Evolutionary conservation across 768 basidiomycete species (phyloP).

Genomic region (Hypholoma fasciculare): DNA sequence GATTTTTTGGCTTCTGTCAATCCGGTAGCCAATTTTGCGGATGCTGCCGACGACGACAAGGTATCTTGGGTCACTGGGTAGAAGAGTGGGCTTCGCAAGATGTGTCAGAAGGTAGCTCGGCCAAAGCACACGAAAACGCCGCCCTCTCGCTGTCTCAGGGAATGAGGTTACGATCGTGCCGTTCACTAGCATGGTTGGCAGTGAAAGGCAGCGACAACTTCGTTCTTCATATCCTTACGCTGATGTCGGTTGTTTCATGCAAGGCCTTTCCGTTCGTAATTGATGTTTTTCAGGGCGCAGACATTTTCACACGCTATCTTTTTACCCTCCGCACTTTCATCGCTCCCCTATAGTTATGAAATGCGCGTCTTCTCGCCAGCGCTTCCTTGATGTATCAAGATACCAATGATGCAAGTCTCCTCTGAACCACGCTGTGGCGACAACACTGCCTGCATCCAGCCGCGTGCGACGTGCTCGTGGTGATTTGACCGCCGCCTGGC

Average conservation of each 20-base stretch:
- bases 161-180: slow-evolving; percentile 93
- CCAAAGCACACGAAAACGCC: slow-evolving; percentile 73
- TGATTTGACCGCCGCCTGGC: no score
- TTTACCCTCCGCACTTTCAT: no score
- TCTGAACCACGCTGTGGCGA: no score
- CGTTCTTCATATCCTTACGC: slow-evolving; percentile 76
- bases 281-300: slow-evolving; percentile 61
- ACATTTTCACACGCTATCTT: slow-evolving; percentile 54
- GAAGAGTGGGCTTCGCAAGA: slow-evolving; percentile 64
- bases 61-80: slow-evolving; percentile 90
- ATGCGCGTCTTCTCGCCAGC: no score
- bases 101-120: slow-evolving; percentile 82
- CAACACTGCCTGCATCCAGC: no score
- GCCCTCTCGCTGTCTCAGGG: slow-evolving; percentile 54
- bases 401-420: no score
- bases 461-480: no score
- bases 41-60: slow-evolving; percentile 74
- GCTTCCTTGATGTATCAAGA: no score
- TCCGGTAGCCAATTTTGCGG: slow-evolving; percentile 44
- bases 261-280: not conserved
- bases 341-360: no score
- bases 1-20: slow-evolving; percentile 70
- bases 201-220: slow-evolving; percentile 83
- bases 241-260: slow-evolving; percentile 59
- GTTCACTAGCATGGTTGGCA: slow-evolving; percentile 93